These are phyloP conservation scores for Plasmopara muralis DNA, from an alignment of 352 stramenopile genomes.

Conservation along the genomic window DNA sequence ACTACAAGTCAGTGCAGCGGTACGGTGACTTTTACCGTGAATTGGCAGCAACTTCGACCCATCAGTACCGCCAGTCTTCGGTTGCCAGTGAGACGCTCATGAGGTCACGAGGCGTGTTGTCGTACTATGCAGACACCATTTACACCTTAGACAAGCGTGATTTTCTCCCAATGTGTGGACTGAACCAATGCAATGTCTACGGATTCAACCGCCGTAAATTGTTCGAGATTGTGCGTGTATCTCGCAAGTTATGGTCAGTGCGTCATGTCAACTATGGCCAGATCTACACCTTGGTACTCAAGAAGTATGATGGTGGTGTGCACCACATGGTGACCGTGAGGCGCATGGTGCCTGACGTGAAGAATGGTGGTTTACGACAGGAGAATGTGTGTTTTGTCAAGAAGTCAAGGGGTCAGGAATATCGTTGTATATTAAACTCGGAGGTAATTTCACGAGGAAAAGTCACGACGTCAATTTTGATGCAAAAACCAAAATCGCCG, in stretches of 20 bases:
- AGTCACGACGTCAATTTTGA: slow-evolving; percentile 64
- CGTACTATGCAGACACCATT: slow-evolving; percentile 80
- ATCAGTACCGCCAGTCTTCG: slow-evolving; percentile 43
- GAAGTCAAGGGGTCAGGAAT: slow-evolving; percentile 60
- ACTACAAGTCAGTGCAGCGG: slow-evolving; percentile 57
- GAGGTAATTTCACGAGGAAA: slow-evolving; percentile 78
- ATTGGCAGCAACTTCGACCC: slow-evolving; percentile 28
- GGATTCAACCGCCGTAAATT: slow-evolving; percentile 69
- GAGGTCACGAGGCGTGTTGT: slow-evolving; percentile 55
- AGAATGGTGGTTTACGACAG: slow-evolving; percentile 46
- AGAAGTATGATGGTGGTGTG: slow-evolving; percentile 63
- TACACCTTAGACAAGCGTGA: slow-evolving; percentile 77
- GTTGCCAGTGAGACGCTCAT: slow-evolving; percentile 76
- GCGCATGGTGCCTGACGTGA: slow-evolving; percentile 44
- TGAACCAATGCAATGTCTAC: slow-evolving; percentile 69
- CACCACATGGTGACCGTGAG: slow-evolving; percentile 76
- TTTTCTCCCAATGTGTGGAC: slow-evolving; percentile 51
- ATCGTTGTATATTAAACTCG: slow-evolving; percentile 71
- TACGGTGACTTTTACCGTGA: slow-evolving; percentile 66
- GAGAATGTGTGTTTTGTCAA: slow-evolving; percentile 80
- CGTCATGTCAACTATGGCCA: slow-evolving; percentile 49
- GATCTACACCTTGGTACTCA: slow-evolving; percentile 57
- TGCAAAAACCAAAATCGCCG: slow-evolving; percentile 49
- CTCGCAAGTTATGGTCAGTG: slow-evolving; percentile 68
- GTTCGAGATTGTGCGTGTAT: slow-evolving; percentile 70